Base-by-base conservation (phyloP, 345 rosid genomes). In the Linum lewisii region DNA sequence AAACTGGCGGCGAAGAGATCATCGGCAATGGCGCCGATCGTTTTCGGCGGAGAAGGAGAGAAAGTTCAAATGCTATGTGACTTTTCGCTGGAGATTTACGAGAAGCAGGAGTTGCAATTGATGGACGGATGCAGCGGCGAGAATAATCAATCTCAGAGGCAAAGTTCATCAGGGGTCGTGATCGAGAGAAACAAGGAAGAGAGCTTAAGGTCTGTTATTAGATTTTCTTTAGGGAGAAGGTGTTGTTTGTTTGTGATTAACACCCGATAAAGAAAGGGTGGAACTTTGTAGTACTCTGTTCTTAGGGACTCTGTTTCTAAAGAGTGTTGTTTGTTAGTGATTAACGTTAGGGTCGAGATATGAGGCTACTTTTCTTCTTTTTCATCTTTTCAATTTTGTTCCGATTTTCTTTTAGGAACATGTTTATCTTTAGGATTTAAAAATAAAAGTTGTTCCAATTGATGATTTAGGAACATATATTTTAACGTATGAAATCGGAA, bases 11-110 rank as follows among this genome's bases (percentile, higher is more conserved):
- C 58, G 58, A 77, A 63, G 52, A 42, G 47, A 42, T 42, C 47
- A 1, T 82, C 84, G 44, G 75, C 67, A 20, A 75, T 77, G 79
- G 87, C 79, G 11, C 73, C 79, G 47, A 77, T 79, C 63, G 72
- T 60, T 47, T 71, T 73, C 1, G 52, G 61, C 8, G 65, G 59
- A 19, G 54, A 56, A 0, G 65, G 67, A 29, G 76, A 64, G 5
- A 79, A 71, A 60, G 61, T 78, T 8, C 77, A 69, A 59, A 69
- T 68, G 73, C 60, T 79, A 4, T 59, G 77, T 47, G 78, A 78
- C 23, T 78, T 78, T 60, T 72, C 79, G 20, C 49, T 78, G 50
- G 79, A 73, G 57, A 71, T 74, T 50, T 76, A 71, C 53, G 81
- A 73, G 1, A 73, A 76, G 68, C 71, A 64, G 37, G 81, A 76